Evolutionary conservation across 306 rosid species (phyloP), one percentile per base, ranked within the genome.

Genomic region (Vicia sativa): DNA sequence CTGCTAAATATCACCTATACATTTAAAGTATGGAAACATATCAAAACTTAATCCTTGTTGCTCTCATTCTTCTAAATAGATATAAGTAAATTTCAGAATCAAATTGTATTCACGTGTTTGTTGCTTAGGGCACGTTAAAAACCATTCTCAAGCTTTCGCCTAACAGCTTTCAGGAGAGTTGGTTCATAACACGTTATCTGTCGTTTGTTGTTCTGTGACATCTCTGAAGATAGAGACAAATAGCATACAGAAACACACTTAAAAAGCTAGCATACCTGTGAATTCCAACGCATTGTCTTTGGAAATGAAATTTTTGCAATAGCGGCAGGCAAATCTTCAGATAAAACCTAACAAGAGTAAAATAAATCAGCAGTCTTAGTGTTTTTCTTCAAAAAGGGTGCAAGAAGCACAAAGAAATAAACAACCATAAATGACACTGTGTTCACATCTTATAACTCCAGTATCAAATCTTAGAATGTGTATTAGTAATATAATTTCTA

Each of bases 231-330:
- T 45, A 53, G 28, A 37, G 45, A 28, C 57, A 45, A 31, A 42
- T 45, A 39, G 28, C 31, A 34, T 35, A 52, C 5, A 48, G 19
- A 69, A 23, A 46, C 48, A 59, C 45, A 37, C 48, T 38, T 54
- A 41, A 74, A 50, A 45, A 69, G 45, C 29, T 63, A 68, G 49
- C 76, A 26, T 73, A 92, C 98, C 91, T 89, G 89, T 70, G 96
- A 87, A 64, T 87, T 92, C 98, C 96, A 92, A n/a, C 87, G 89
- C 98, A 92, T 89, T 72, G 96, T 84, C 91, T 92, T 92, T 26
- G 95, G 86, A 70, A 92, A 89, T 73, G 98, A 87, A 69, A 92
- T 78, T 80, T 83, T 92, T 16, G 83, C 86, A 81, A 92, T 78
- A 12, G 78, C 62, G 78, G 74, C 77, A 48, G 98, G 92, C 70